phyloP scores from a whole-genome alignment of 768 basidiomycete genomes.

The Leccinum incarnatum region DNA sequence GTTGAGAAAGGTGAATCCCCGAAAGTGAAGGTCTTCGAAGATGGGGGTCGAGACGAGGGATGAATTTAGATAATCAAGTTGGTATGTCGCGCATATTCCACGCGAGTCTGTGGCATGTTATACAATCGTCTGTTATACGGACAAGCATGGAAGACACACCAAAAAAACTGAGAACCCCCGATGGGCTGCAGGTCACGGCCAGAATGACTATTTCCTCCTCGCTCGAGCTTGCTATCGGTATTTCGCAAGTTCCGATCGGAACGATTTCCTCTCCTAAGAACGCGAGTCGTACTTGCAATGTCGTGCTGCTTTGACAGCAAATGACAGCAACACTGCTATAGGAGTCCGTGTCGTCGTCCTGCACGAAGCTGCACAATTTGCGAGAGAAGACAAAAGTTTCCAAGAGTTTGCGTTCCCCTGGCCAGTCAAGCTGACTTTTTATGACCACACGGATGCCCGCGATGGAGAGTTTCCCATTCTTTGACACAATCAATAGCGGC shows the following conservation, averaged over 20 bases:
- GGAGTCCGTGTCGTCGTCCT: constrained; percentile 10
- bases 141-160: constrained; percentile 34
- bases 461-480: constrained; percentile 34
- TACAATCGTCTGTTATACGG: neutral
- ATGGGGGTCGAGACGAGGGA: constrained; percentile 25
- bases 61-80: constrained; percentile 27
- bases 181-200: constrained; percentile 35
- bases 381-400: constrained; percentile 32
- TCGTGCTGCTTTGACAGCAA: constrained; percentile 20
- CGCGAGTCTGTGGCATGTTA: constrained; percentile 36
- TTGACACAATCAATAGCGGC: constrained; percentile 33
- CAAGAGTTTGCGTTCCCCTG: constrained; percentile 26
- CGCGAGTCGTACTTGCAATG: constrained; percentile 22
- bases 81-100: constrained; percentile 43
- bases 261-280: constrained; percentile 20
- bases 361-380: constrained; percentile 29
- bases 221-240: constrained; percentile 15
- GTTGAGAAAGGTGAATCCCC: constrained; percentile 15
- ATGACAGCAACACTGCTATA: constrained; percentile 15
- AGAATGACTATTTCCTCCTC: neutral
- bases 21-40: constrained; percentile 21
- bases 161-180: constrained; percentile 50
- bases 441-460: constrained; percentile 28
- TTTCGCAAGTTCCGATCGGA: constrained; percentile 19
- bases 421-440: constrained; percentile 25